These are phyloP conservation scores for Phyllachora maydis DNA, from an alignment of 2,329 filamentous ascomycete genomes.

Conservation along the genomic window DNA sequence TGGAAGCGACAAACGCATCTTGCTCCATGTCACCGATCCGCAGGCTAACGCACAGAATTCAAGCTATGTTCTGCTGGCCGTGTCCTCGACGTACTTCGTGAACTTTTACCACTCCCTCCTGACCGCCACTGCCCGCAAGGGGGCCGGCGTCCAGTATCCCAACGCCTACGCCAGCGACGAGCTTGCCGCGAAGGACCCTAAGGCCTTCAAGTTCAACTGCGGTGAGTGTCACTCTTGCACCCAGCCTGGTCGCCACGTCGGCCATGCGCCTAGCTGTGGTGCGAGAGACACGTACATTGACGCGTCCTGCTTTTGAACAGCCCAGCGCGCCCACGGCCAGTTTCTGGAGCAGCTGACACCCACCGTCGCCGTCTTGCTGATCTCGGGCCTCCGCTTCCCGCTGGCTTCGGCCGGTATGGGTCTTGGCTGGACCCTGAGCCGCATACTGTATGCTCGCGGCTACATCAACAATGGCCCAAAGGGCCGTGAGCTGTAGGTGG, in stretches of 20 bases:
- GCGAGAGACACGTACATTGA: too few relatives aligned
- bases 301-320: too few relatives aligned
- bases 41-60: slow-evolving; percentile 2
- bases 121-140: slow-evolving; percentile 26
- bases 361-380: slow-evolving; percentile 27
- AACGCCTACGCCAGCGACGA: slow-evolving; percentile 32
- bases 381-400: slow-evolving; percentile 35
- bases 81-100: slow-evolving; percentile 34
- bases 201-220: slow-evolving; percentile 41
- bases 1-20: background rate
- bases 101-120: slow-evolving; percentile 28
- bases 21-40: background rate
- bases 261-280: too few relatives aligned
- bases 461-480: slow-evolving; percentile 26
- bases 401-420: slow-evolving; percentile 25
- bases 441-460: slow-evolving; percentile 32
- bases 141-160: slow-evolving; percentile 33
- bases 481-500: slow-evolving; percentile 18
- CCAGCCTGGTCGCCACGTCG: too few relatives aligned
- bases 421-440: slow-evolving; percentile 26
- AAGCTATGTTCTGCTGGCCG: slow-evolving; percentile 40
- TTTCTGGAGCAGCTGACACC: slow-evolving; percentile 39
- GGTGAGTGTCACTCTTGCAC: slow-evolving; percentile 13
- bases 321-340: slow-evolving; percentile 41
- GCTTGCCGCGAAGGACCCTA: slow-evolving; percentile 28